Evolutionary conservation across 306 rosid genomes (phyloP).

Genomic region (Cyclanthera cordifolia): DNA sequence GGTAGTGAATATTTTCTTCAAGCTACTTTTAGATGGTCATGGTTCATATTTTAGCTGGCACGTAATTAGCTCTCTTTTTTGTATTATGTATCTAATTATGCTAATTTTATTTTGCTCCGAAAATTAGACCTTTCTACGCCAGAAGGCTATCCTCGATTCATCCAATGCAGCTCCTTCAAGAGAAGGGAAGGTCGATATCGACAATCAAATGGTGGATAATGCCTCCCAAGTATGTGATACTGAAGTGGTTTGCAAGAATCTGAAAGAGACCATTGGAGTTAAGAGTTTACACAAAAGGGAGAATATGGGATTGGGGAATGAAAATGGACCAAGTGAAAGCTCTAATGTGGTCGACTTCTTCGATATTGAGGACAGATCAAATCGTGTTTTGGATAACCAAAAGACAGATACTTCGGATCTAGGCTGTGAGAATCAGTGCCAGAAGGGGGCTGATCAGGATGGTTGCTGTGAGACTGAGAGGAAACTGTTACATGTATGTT

Average conservation of each 20-base stretch:
- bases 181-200: constrained; percentile 25
- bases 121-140: constrained; percentile 83
- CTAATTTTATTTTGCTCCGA: constrained; percentile 3
- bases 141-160: constrained; percentile 63
- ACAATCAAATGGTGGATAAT: constrained; percentile 19
- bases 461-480: constrained; percentile 37
- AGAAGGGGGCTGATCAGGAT: constrained; percentile 31
- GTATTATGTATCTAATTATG: constrained; percentile 10
- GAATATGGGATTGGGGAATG: constrained; percentile 25
- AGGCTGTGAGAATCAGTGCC: constrained; percentile 9
- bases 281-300: constrained; percentile 20
- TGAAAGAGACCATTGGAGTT: constrained; percentile 24
- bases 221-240: constrained; percentile 18
- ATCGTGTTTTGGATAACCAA: constrained; percentile 9
- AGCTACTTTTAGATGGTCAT: neutral
- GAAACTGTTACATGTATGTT: constrained; percentile 29
- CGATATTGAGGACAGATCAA: neutral
- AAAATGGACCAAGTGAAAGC: constrained; percentile 15
- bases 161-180: constrained; percentile 34
- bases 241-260: constrained; percentile 18
- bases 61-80: neutral
- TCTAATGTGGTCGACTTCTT: constrained; percentile 31
- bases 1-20: constrained; percentile 27
- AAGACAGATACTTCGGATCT: neutral
- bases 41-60: neutral